Conservation (phyloP, 2,329 filamentous ascomycete genomes). For the Alternaria sp. region DNA sequence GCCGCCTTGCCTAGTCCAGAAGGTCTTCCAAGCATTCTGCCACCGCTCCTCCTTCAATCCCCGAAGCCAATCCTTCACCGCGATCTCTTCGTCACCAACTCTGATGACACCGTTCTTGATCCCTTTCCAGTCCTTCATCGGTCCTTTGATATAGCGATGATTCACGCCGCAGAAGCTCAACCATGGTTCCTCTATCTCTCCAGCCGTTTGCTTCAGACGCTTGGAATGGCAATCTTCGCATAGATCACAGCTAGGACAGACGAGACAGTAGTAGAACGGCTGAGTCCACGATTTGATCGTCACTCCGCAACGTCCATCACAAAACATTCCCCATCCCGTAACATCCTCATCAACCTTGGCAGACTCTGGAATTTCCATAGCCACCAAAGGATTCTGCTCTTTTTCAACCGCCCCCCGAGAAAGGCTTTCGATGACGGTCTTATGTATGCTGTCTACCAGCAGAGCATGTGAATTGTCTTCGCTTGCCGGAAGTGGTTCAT, state of each 20-base stretch:
- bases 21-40: conserved; percentile 30
- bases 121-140: neutral
- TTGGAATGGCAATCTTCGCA: conserved; percentile 6
- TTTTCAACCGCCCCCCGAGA: too few relatives aligned
- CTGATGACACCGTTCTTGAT: conserved; percentile 3
- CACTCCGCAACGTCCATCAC: neutral
- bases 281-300: neutral
- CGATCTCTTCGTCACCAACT: conserved; percentile 3
- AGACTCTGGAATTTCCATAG: too few relatives aligned
- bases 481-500: too few relatives aligned
- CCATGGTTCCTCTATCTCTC: neutral
- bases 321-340: neutral
- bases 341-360: neutral
- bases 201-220: neutral
- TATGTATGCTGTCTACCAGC: too few relatives aligned
- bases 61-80: conserved; percentile 27
- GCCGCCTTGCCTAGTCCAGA: conserved; percentile 25
- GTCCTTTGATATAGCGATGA: neutral
- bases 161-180: neutral
- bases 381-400: too few relatives aligned
- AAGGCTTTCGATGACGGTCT: too few relatives aligned
- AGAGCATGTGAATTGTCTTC: too few relatives aligned
- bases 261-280: conserved; percentile 7
- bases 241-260: neutral
- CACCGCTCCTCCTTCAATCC: conserved; percentile 29